Base-by-base conservation (phyloP, 495 filamentous ascomycete species). In the Penicillium coffeae region DNA sequence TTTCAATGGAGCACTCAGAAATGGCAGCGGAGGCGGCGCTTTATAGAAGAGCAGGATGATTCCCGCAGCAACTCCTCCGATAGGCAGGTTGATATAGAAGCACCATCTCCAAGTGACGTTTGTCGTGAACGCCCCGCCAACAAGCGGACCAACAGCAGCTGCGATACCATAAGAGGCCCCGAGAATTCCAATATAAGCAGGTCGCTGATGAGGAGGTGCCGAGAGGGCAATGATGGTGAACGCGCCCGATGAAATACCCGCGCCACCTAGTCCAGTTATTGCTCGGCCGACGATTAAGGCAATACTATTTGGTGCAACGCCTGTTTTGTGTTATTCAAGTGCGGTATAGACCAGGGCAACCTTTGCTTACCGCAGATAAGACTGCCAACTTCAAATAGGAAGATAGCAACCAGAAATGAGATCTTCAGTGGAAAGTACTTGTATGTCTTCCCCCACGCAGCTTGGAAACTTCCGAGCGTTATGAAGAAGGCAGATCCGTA, bases 251-350 rank as follows among this genome's bases (percentile, higher is more conserved):
- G 30, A 13, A 10, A 65, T 40, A 3, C 65, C 65, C 1, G 58
- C 81, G 38, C 83, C 87, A 3, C 86, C 88, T 33, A 90, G 45
- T 12, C 88, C 88, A 22, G 87, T 83, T 32, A 92, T 70, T 19
- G 85, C 86, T 18, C 89, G 80, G 6, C 88, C 88, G 48, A 89
- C 60, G 55, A 92, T 90, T 21, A 93, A 73, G 12, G 79, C 78
- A 1, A 73, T 67, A 5, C 83, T 88, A 37, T 65, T 84, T 2
- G 85, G 82, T 2, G 89, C 83, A 1, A 79, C 77, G 34, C 78
- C 88, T n/a, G n/a, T n/a, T n/a, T n/a, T n/a, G n/a, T n/a, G n/a
- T n/a, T n/a, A n/a, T n/a, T n/a, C n/a, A n/a, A n/a, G n/a, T n/a
- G n/a, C n/a, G n/a, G n/a, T n/a, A n/a, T n/a, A n/a, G n/a, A n/a